Base-by-base conservation (phyloP, 1,139 yeast genomes). In the Insectozyma bohioensis region DNA sequence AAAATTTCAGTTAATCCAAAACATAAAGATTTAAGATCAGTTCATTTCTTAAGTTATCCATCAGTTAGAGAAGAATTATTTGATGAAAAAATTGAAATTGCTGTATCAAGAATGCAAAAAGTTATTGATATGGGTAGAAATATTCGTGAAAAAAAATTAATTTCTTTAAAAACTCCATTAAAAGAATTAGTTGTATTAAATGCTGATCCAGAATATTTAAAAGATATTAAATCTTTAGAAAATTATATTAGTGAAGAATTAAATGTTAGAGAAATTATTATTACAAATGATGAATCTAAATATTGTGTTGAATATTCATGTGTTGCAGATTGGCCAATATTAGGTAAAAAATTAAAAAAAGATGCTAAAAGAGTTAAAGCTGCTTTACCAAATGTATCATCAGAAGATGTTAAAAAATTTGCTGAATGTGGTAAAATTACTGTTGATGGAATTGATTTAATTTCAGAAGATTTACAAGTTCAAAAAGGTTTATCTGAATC, bases 301-400 rank as follows among this genome's bases (percentile, higher is more conserved):
- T 90, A 88, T 54, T 94, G 92, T 50, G 97, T 94, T 42, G 85
- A 83, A 55, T 92, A 90, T 70, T 78, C 77, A 42, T 97, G 92
- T 30, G 95, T 85, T 58, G 98, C 98, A 29, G 99, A 94, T 67
- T 94, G 99, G 99, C 95, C 97, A 34, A 87, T 88, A 12, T 76
- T 94, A 48, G 99, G 99, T 67, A 92, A 92, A 75, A 92, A 92
- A 64, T 78, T 94, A 61, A 90, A 90, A 78, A 81, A 81, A 58
- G 97, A 90, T 53, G 95, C 86, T 45, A 87, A 85, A 68, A 84
- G 78, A 60, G 98, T 94, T 41, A 92, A 92, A 74, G 95, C 83
- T 54, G 97, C 95, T 16, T 75, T 94, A 49, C 97, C 97, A 45
- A 58, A 58, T 12, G 77, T 94, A 34, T 63, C 92, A 19, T 84